Percentiles rank a stretch among this genome's conserved stretches.
phyloP scores from a whole-genome alignment of 805 yeast genomes.

The Sugiyamaella mastotermitis region DNA sequence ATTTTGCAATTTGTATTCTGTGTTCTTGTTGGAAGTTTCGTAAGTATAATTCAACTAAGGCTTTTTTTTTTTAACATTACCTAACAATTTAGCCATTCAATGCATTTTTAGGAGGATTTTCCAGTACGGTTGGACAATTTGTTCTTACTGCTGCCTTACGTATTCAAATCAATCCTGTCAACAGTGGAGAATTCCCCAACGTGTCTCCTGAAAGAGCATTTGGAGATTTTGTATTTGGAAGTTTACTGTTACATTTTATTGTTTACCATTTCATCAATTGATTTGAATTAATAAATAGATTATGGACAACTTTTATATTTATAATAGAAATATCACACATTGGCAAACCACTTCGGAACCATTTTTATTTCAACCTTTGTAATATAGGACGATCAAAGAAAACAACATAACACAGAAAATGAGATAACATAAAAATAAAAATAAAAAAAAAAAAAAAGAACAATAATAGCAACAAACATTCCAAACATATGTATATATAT shows the following conservation, averaged over 20 bases:
- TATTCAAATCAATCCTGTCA: slow-evolving; percentile 52
- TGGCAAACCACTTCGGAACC: too few species aligned
- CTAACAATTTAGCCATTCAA: slow-evolving; percentile 64
- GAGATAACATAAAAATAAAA: too few species aligned
- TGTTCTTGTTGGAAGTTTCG: slow-evolving; percentile 68
- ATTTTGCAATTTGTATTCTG: slow-evolving; percentile 74
- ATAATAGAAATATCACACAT: too few species aligned
- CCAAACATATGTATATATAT: too few species aligned
- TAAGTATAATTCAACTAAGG: slow-evolving; percentile 21
- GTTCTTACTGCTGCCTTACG: slow-evolving; percentile 70
- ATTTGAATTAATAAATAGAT: too few species aligned
- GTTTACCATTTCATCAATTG: slow-evolving; percentile 87
- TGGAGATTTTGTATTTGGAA: slow-evolving; percentile 84
- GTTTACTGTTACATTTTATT: slow-evolving; percentile 81
- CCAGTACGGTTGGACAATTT: slow-evolving; percentile 90
- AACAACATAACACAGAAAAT: too few species aligned
- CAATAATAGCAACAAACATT: too few species aligned
- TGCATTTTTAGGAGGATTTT: slow-evolving; percentile 91
- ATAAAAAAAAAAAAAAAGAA: too few species aligned
- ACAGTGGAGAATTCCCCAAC: slow-evolving; percentile 34
- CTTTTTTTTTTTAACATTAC: neutral
- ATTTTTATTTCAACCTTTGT: too few species aligned
- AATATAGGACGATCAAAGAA: too few species aligned
- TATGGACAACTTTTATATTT: too few species aligned
- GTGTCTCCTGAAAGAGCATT: slow-evolving; percentile 60